phyloP scores from a whole-genome alignment of 352 stramenopile genomes.

The Phytopythium chamaehyphon region DNA sequence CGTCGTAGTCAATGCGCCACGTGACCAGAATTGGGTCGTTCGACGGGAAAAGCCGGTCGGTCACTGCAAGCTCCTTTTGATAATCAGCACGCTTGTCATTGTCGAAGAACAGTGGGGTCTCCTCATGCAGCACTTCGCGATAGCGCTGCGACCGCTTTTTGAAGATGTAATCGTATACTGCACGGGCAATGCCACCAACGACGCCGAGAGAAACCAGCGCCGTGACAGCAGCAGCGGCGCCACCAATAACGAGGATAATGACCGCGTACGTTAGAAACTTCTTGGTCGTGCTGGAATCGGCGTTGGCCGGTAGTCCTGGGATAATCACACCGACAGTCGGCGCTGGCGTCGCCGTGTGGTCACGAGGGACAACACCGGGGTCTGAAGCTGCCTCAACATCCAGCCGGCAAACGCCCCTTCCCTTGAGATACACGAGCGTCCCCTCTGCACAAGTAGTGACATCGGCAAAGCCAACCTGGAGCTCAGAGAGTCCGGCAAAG shows the following conservation, averaged over 20 bases:
- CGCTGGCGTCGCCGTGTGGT: slow-evolving; percentile 17
- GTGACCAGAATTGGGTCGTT: slow-evolving; percentile 69
- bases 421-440: slow-evolving; percentile 54
- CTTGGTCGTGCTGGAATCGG: slow-evolving; percentile 22
- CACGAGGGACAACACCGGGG: slow-evolving; percentile 24
- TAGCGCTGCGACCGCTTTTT: slow-evolving; percentile 29
- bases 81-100: slow-evolving; percentile 53
- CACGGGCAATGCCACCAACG: slow-evolving; percentile 29
- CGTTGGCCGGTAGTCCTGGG: slow-evolving; percentile 15
- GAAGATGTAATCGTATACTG: slow-evolving; percentile 37
- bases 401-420: slow-evolving; percentile 47
- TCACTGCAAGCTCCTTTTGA: slow-evolving; percentile 50
- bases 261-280: slow-evolving; percentile 47
- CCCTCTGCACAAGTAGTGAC: slow-evolving; percentile 38
- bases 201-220: slow-evolving; percentile 29
- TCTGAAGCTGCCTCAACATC: slow-evolving; percentile 26
- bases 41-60: slow-evolving; percentile 62
- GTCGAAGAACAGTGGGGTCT: slow-evolving; percentile 72
- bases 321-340: slow-evolving; percentile 37
- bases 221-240: slow-evolving; percentile 18
- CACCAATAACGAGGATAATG: slow-evolving; percentile 31
- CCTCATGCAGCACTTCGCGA: slow-evolving; percentile 56
- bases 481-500: slow-evolving; percentile 52
- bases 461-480: slow-evolving; percentile 47
- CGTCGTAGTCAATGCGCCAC: slow-evolving; percentile 67